Base-by-base conservation (phyloP, 148 eudicot species). In the Cornus suecica region DNA sequence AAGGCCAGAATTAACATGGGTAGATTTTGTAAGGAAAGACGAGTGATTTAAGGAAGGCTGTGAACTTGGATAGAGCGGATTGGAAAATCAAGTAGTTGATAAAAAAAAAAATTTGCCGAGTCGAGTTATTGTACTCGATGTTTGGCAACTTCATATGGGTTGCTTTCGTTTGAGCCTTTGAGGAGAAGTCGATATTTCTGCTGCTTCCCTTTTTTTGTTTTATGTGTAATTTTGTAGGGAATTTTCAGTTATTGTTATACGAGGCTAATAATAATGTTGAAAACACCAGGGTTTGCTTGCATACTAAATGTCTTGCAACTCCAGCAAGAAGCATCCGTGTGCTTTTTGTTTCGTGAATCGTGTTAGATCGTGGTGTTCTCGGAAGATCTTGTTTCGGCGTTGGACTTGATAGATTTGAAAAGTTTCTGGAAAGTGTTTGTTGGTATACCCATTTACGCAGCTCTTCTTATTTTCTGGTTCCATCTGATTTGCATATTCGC, bases 251-350 rank as follows among this genome's bases (percentile, higher is more conserved):
- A 7, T 26, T 24, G 65, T 60, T 45, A 16, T 74, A 2, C 4
- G 67, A 41, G 18, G 60, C 69, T 79, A 61, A 79, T 73, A 67
- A 22, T 73, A 67, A 22, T 79, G 24, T 79, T 74, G 66, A 67
- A 48, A 63, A 62, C 45, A 28, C 18, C 74, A 86, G 84, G 86
- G 68, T 69, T 72, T 65, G 25, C 27, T 69, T 76, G 78, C 79
- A 67, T 82, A 71, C 75, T 85, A 79, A 80, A 82, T 86, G 89
- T 81, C 89, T 76, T 77, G 81, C 84, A 87, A 66, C 63, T 69
- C 82, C 58, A 66, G 75, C 85, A 71, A 73, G 74, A 71, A 69
- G 37, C 65, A 71, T 81, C 82, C 71, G 73, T 67, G 79, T 79
- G 77, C 86, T 26, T 72, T 74, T 73, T 69, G 74, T 70, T 82